Percentiles rank a stretch among this genome's conserved stretches.
Evolutionary conservation across 2,329 filamentous ascomycete genomes (phyloP).

Genomic region (Cladosporium sp.): DNA sequence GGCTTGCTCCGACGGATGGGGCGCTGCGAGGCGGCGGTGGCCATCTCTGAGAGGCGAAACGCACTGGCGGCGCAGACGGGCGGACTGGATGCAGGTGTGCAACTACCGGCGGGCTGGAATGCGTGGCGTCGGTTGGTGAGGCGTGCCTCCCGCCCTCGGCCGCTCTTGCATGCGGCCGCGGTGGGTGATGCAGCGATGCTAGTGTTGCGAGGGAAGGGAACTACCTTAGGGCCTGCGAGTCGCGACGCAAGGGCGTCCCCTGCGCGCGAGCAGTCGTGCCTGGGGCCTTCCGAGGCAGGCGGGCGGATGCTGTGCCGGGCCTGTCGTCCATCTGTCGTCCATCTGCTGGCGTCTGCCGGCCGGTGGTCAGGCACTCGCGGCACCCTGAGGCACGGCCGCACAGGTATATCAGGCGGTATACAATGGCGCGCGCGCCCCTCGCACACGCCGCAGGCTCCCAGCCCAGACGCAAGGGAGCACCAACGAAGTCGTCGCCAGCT

Average conservation of each 20-base stretch:
- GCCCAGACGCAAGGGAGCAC: background rate
- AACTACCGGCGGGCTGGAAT: conserved; percentile 6
- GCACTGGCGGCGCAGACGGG: conserved; percentile 9
- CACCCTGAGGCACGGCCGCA: no score
- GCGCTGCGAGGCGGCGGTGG: conserved; percentile 3
- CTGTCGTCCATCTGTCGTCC: no score
- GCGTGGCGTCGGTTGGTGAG: conserved; percentile 5
- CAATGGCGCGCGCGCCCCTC: no score
- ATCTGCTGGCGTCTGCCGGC: no score
- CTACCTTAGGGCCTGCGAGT: no score
- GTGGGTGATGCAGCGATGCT: background rate
- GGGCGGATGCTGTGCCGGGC: no score
- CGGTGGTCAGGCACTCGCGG: no score
- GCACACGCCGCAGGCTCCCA: background rate
- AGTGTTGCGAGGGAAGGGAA: no score
- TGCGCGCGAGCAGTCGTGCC: no score
- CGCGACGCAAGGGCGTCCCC: no score
- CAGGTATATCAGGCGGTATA: no score
- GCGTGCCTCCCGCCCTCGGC: conserved; percentile 2
- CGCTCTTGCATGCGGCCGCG: conserved; percentile 2
- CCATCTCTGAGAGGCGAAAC: conserved; percentile 5
- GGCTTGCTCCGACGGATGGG: conserved; percentile 6
- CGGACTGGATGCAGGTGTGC: conserved; percentile 2
- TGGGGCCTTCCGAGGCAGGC: no score
- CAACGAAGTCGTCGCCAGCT: background rate